Conservation (phyloP, 2,329 filamentous ascomycete genomes). For the Tolypocladium pustulatum region DNA sequence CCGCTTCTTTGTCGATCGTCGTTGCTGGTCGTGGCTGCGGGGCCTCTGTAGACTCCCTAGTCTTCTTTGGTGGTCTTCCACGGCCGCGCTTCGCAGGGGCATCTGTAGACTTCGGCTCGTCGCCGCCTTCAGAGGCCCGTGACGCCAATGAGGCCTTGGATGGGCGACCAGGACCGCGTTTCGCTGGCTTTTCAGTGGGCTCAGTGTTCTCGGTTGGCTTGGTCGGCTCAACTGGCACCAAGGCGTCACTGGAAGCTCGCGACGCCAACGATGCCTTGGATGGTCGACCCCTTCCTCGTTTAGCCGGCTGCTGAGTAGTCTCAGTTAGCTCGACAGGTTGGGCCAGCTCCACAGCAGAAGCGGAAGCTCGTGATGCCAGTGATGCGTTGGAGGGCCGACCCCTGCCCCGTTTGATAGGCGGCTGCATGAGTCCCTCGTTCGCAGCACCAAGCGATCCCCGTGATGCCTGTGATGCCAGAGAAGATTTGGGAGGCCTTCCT, state of each 20-base stretch:
- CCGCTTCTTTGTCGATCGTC: conserved; percentile 1
- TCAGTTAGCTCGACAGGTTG: conserved; percentile 5
- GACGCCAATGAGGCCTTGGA: conserved; percentile 19
- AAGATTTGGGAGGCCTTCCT: conserved; percentile 9
- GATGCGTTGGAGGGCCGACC: conserved; percentile 15
- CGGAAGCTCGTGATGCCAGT: conserved; percentile 13
- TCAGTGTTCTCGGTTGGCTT: neutral
- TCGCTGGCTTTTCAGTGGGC: conserved; percentile 9
- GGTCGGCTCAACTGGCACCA: conserved; percentile 10
- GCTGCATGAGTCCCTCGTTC: neutral
- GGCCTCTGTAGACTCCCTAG: neutral
- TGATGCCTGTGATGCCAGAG: conserved; percentile 1
- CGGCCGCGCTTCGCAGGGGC: conserved; percentile 16
- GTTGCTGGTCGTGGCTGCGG: neutral
- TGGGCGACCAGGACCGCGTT: conserved; percentile 19
- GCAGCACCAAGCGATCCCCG: neutral
- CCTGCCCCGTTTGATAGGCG: conserved; percentile 11
- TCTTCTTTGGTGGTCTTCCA: conserved; percentile 17
- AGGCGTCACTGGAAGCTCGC: conserved; percentile 13
- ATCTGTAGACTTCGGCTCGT: conserved; percentile 11
- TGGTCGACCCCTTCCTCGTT: conserved; percentile 19
- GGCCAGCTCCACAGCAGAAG: conserved; percentile 12
- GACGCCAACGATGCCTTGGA: conserved; percentile 18
- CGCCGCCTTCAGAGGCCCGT: conserved; percentile 10
- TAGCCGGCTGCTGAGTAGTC: conserved; percentile 8